Percentiles rank a stretch among this genome's conserved stretches.
phyloP scores from a whole-genome alignment of 148 eudicot species.

The Vaccinium corymbosum region DNA sequence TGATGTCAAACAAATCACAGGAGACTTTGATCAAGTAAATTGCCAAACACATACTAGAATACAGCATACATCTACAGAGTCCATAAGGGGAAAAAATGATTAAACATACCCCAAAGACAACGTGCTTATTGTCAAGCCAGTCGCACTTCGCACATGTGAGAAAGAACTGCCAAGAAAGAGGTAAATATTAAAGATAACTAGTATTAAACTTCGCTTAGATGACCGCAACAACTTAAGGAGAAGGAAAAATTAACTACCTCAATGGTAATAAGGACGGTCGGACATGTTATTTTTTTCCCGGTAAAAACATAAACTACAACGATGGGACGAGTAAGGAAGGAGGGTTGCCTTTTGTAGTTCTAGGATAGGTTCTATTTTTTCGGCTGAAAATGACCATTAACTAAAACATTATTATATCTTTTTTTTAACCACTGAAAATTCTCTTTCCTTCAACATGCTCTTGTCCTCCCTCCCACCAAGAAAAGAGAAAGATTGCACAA shows the following conservation, averaged over 20 bases:
- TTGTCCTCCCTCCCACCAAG: background rate
- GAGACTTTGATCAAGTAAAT: background rate
- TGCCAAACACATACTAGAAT: background rate
- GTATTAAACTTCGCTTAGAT: background rate
- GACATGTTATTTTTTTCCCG: too few relatives aligned
- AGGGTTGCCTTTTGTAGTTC: background rate
- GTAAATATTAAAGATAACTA: background rate
- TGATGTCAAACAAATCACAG: background rate
- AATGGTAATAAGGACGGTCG: background rate
- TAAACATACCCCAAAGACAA: conserved; percentile 82
- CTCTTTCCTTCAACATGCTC: background rate
- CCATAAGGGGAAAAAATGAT: background rate
- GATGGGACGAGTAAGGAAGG: too few relatives aligned
- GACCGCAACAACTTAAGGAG: background rate
- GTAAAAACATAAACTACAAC: too few relatives aligned
- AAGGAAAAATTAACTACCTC: background rate
- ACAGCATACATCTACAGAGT: background rate
- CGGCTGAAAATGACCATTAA: background rate
- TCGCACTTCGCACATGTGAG: conserved; percentile 90
- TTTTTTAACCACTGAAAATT: background rate
- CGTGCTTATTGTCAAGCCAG: conserved; percentile 97
- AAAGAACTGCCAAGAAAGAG: conserved; percentile 61
- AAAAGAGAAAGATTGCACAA: background rate
- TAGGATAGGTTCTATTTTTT: background rate
- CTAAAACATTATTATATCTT: background rate